A percentile compares a stretch with the other conserved stretches of the same genome.
These are phyloP conservation scores for Cadophora sp. DNA, from an alignment of 2,329 filamentous ascomycete species.

Conservation along the genomic window DNA sequence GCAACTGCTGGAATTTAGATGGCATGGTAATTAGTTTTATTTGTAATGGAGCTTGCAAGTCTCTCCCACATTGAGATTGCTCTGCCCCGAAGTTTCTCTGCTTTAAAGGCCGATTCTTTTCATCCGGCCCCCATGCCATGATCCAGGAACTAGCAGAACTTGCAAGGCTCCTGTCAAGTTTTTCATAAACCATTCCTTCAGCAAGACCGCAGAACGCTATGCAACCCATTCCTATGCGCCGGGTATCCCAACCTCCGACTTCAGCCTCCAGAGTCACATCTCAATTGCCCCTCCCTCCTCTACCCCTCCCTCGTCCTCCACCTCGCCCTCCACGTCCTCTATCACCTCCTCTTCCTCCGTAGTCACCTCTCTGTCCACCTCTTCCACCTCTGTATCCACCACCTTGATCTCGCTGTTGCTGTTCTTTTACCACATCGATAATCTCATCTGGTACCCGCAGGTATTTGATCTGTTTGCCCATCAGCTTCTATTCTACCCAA, in stretches of 20 bases:
- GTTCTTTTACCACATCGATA: constrained; percentile 91
- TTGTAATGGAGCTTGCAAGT: constrained; percentile 7
- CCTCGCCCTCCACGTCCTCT: constrained; percentile 39
- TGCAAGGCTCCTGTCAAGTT: not conserved
- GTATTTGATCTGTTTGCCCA: constrained; percentile 79
- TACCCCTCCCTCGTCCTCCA: constrained; percentile 38
- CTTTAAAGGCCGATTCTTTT: no score
- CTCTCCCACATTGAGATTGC: not conserved
- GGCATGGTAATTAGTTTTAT: not conserved
- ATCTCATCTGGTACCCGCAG: constrained; percentile 96
- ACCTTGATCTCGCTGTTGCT: constrained; percentile 57
- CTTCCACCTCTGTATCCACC: constrained; percentile 68
- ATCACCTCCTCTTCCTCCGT: constrained; percentile 43
- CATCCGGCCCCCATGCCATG: not conserved
- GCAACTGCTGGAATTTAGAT: not conserved
- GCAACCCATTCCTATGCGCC: constrained; percentile 12
- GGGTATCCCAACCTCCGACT: constrained; percentile 8
- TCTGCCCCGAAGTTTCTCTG: not conserved
- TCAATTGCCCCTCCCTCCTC: constrained; percentile 40
- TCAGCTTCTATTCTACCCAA: constrained; percentile 20
- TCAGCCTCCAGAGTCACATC: not conserved
- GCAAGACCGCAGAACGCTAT: constrained; percentile 14
- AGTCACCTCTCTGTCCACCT: constrained; percentile 61
- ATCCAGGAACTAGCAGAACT: not conserved
- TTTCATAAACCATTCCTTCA: not conserved